Evolutionary conservation across 768 basidiomycete genomes (phyloP), one percentile per base, ranked within the genome.

Genomic region (Termitomyces bulborhizus): DNA sequence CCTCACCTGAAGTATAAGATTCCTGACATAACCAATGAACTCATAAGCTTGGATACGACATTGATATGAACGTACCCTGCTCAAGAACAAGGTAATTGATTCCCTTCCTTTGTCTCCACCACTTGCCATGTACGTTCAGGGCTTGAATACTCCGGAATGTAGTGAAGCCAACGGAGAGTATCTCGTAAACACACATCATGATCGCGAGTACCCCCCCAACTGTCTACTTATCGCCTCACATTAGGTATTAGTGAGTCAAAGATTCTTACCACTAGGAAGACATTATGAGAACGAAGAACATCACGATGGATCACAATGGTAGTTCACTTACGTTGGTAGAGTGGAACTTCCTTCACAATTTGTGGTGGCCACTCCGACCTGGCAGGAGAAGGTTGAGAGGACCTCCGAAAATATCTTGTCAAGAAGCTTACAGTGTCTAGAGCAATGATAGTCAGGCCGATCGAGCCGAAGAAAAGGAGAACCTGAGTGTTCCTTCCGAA

Each of bases 81-180:
- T 49, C 36, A 4, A 39, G 37, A 4, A 49, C 26, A 15, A 49
- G 48, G 26, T 49, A 49, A 6, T 49, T 39, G 15, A 36, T 39
- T 11, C 26, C 48, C 16, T 36, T 27, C n/a, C 9, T 49, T 26
- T 49, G 36, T 11, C 39, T 49, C 48, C 48, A 37, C 48, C 36
- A 49, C 11, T n/a, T 15, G 39, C 48, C 48, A 39, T 39, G n/a
- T 9, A 49, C 36, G 26, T n/a, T 49, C 26, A 39, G n/a, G 26
- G 48, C 48, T 49, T 49, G 48, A n/a, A 49, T 27, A n/a, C 26
- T 26, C 34, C 48, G 48, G 36, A 49, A 49, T 11, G 48, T 49
- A 26, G 36, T 39, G 36, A 39, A 49, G 3, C 36, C 48, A n/a
- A 49, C 37, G 12, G 48, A 49, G 13, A 39, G 24, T 26, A 49